A percentile compares a stretch with the other conserved stretches of the same genome.
Conservation (phyloP, 306 rosid genomes). For the Sicyos edulis region DNA sequence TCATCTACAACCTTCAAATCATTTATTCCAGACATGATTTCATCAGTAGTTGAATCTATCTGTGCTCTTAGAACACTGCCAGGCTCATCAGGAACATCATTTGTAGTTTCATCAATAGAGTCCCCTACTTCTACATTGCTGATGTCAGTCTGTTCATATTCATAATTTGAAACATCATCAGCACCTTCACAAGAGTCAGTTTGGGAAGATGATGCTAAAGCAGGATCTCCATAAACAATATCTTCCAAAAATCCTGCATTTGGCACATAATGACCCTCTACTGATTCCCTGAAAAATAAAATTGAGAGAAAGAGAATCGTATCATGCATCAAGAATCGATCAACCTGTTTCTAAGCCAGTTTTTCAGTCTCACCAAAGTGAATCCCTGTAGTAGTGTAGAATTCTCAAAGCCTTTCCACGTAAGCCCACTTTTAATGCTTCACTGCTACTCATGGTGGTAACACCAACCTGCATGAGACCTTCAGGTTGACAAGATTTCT, state of each 20-base stretch:
- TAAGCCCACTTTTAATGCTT: slow-evolving; percentile 73
- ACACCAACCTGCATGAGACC: slow-evolving; percentile 61
- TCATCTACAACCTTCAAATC: slow-evolving; percentile 55
- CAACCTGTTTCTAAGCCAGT: slow-evolving; percentile 18
- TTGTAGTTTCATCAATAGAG: slow-evolving; percentile 31
- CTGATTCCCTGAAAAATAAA: slow-evolving; percentile 60
- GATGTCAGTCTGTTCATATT: slow-evolving; percentile 27
- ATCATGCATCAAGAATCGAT: slow-evolving; percentile 14
- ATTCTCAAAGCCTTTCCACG: slow-evolving; percentile 88
- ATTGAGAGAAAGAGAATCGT: slow-evolving; percentile 15
- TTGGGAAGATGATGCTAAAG: slow-evolving; percentile 35
- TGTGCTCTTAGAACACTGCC: slow-evolving; percentile 17
- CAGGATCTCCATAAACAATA: slow-evolving; percentile 78
- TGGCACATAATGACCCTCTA: slow-evolving; percentile 67
- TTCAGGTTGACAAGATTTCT: slow-evolving; percentile 10
- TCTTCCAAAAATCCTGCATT: slow-evolving; percentile 82
- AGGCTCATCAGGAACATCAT: slow-evolving; percentile 33
- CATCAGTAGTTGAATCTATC: slow-evolving; percentile 29
- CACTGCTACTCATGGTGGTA: slow-evolving; percentile 77
- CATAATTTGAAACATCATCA: slow-evolving; percentile 29
- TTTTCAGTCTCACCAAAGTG: slow-evolving; percentile 60
- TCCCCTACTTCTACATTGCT: slow-evolving; percentile 29
- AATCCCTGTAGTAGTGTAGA: slow-evolving; percentile 75
- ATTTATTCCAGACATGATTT: slow-evolving; percentile 36
- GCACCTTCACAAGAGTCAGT: slow-evolving; percentile 33